Conservation (phyloP, 169 alveolate genomes). For the Plasmodium gaboni region DNA sequence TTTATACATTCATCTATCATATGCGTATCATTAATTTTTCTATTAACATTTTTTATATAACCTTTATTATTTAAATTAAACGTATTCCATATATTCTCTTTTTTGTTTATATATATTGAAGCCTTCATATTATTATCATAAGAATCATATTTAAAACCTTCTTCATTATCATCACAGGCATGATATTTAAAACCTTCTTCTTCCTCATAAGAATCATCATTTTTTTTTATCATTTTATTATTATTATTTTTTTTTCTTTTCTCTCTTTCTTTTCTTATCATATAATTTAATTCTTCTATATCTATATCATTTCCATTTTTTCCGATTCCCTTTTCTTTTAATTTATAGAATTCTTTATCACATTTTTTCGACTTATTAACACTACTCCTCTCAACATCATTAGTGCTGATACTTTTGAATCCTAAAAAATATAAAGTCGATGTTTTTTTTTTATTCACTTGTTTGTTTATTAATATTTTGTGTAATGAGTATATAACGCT, state of each 20-base stretch:
- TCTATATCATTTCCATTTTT: constrained; percentile 5
- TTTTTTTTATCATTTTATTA: not conserved
- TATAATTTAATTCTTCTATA: constrained; percentile 12
- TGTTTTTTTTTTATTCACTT: not conserved
- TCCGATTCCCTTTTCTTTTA: not conserved
- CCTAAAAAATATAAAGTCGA: not conserved
- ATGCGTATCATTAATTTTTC: not conserved
- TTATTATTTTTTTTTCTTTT: not conserved
- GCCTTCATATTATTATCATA: not conserved
- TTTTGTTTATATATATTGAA: not conserved
- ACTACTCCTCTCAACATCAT: not conserved
- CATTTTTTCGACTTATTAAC: not conserved
- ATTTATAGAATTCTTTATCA: not conserved
- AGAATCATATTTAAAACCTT: not conserved
- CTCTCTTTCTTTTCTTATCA: constrained; percentile 11
- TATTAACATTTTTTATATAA: constrained; percentile 12
- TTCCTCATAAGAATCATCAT: not conserved
- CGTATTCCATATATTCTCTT: not conserved
- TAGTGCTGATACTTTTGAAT: too few species aligned
- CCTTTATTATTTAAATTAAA: not conserved
- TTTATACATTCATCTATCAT: constrained; percentile 15
- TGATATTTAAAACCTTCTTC: not conserved
- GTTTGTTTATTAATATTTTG: not conserved
- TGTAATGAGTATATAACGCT: too few species aligned
- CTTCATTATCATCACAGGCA: not conserved